These are phyloP conservation scores for Mrakia blollopis DNA, from an alignment of 768 basidiomycete species.

Conservation along the genomic window DNA sequence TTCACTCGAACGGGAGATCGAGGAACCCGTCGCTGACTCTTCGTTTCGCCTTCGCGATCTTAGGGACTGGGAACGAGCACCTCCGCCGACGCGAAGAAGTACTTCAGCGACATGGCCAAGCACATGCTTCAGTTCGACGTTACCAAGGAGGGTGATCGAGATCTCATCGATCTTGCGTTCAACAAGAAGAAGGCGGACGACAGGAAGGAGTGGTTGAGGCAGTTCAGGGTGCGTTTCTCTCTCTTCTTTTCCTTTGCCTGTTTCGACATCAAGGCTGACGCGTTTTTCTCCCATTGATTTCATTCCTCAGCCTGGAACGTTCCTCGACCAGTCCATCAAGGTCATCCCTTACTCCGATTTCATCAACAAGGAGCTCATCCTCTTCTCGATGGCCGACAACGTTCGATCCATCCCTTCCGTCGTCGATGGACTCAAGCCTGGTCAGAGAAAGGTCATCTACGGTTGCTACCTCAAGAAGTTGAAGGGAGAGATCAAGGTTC, in stretches of 20 bases:
- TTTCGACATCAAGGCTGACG: background rate
- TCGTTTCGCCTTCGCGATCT: background rate
- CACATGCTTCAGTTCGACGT: conserved; percentile 90
- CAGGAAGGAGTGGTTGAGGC: conserved; percentile 94
- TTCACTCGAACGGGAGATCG: background rate
- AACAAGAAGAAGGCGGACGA: conserved; percentile 99
- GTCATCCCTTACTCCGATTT: conserved; percentile 88
- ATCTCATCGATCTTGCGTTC: conserved; percentile 93
- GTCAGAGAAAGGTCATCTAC: conserved; percentile 95
- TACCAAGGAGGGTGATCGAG: conserved; percentile 72
- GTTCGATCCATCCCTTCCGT: conserved; percentile 94
- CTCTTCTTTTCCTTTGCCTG: background rate
- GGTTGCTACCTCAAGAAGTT: conserved; percentile 92
- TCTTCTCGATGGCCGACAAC: conserved; percentile 99
- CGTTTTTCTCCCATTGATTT: background rate
- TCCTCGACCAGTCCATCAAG: conserved; percentile 76
- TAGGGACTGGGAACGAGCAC: conserved; percentile 94
- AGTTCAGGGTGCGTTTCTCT: conserved; percentile 63
- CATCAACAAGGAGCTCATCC: conserved; percentile 93
- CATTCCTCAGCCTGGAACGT: conserved; percentile 76
- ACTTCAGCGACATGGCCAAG: conserved; percentile 85
- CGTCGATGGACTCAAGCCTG: conserved; percentile 91
- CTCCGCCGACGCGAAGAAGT: conserved; percentile 81
- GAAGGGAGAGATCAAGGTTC: conserved; percentile 82
- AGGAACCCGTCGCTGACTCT: conserved; percentile 24